Evolutionary conservation across 1,284 basidiomycete species (phyloP).

Genomic region (Tetrapyrgos nigripes): DNA sequence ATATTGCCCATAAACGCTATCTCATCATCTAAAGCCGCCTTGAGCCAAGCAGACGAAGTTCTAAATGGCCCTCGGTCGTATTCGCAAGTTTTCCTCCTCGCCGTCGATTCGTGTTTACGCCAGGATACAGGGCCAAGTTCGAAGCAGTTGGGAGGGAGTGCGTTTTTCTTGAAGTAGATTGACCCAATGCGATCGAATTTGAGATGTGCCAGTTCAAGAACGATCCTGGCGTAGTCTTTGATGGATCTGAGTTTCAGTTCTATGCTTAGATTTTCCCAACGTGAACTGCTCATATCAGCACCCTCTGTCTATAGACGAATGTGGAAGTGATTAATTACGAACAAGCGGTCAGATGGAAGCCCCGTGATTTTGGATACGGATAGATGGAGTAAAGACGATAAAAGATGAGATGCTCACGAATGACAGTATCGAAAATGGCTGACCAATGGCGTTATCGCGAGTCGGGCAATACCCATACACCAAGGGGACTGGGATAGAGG

Average conservation of each 20-base stretch:
- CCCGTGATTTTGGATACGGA: neutral
- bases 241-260: constrained; percentile 25
- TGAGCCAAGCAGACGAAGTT: constrained; percentile 23
- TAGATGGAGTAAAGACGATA: neutral
- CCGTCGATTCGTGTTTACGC: constrained; percentile 26
- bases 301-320: constrained; percentile 21
- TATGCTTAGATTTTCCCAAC: constrained; percentile 27
- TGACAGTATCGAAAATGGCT: constrained; percentile 27
- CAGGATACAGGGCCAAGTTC: constrained; percentile 25
- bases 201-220: constrained; percentile 24
- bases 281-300: constrained; percentile 22
- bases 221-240: constrained; percentile 26
- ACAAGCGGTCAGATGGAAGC: neutral
- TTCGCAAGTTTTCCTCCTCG: constrained; percentile 13
- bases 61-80: constrained; percentile 29
- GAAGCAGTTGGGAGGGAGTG: constrained; percentile 20
- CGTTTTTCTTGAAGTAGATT: constrained; percentile 26
- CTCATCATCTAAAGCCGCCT: constrained; percentile 25
- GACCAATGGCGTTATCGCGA: constrained; percentile 28
- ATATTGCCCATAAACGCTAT: constrained; percentile 24
- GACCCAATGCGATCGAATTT: constrained; percentile 29
- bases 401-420: constrained; percentile 19
- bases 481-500: constrained; percentile 24
- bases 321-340: neutral
- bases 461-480: constrained; percentile 30